Evolutionary conservation across 768 basidiomycete genomes (phyloP).

Genomic region (Lyophyllum semitale): DNA sequence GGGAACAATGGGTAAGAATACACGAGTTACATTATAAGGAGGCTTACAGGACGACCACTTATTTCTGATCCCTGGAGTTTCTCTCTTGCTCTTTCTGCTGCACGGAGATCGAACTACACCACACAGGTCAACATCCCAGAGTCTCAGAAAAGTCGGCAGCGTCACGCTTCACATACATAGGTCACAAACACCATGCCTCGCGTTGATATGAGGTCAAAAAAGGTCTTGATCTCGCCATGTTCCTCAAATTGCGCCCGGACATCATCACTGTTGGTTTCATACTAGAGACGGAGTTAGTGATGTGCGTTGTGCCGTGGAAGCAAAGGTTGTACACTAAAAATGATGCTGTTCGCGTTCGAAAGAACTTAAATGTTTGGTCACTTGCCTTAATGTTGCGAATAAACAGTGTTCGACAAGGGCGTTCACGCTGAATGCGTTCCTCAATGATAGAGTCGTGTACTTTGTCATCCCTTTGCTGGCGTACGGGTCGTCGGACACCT

Average conservation of each 20-base stretch:
- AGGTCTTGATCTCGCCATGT: conserved; percentile 95
- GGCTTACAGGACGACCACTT: conserved; percentile 83
- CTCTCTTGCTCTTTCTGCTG: conserved; percentile 90
- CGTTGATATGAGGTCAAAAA: conserved; percentile 92
- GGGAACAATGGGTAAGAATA: conserved; percentile 23
- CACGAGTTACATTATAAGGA: not conserved
- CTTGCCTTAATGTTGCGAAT: conserved; percentile 98
- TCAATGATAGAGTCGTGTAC: conserved; percentile 91
- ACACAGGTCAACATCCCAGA: conserved; percentile 15
- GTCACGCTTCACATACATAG: conserved; percentile 67
- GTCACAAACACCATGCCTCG: conserved; percentile 99
- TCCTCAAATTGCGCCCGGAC: conserved; percentile 87
- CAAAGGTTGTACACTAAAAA: conserved; percentile 10
- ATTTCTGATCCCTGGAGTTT: conserved; percentile 88
- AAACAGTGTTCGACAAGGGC: conserved; percentile 94
- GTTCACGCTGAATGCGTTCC: conserved; percentile 90
- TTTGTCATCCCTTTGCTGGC: conserved; percentile 86
- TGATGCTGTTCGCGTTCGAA: conserved; percentile 5
- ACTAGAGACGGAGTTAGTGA: conserved; percentile 46
- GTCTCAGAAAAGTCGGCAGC: not conserved
- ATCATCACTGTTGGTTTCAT: conserved; percentile 86
- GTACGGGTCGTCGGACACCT: conserved; percentile 45
- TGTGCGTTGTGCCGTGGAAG: not conserved
- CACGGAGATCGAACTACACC: conserved; percentile 83
- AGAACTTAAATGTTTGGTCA: conserved; percentile 26